Base-by-base conservation (phyloP, 1,139 yeast genomes). In the Taphrina wiesneri region DNA sequence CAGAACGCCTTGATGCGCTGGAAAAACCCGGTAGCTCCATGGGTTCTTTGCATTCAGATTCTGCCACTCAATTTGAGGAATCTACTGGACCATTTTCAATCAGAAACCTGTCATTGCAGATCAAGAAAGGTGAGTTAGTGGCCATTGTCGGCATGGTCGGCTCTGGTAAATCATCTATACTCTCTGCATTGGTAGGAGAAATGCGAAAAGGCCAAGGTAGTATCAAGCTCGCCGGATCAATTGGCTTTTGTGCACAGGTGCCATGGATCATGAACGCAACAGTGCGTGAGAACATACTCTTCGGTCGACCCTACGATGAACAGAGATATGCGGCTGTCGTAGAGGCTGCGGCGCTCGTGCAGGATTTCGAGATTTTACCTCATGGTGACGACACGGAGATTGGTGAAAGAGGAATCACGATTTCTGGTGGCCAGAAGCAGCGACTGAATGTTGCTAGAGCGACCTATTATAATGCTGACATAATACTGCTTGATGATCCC, bases 341-440 rank as follows among this genome's bases (percentile, higher is more conserved):
- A 34, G 77, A 79, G 45, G 86, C 85, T 1, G 90, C 96, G 75
- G 83, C 90, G 0, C 80, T 90, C 67, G 79, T 79, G 46, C 82
- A 86, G 53, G 97, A 90, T 77, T 79, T 90, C 69, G 85, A 84
- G 25, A 80, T 81, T 57, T 78, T 90, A 61, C 90, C 93, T 1
- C 95, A 88, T 47, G 93, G 96, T 66, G 97, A 91, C 73, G 75
- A 76, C 63, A 89, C 97, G 1, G 96, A 90, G 76, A 88, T 91
- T 67, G 97, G 97, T 69, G 97, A 91, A 75, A 83, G 96, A 71
- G 97, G 97, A 70, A 88, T 91, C 70, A 90, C 95, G 0, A 77
- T 91, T 51, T 89, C 96, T 2, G 97, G 97, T 68, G 97, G 97
- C 51, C 97, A 91, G 75, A 91, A 91, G 77, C 96, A 96, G 0